Percentiles rank a stretch among this genome's conserved stretches.
Evolutionary conservation across 768 basidiomycete species (phyloP).

Genomic region (Suillus placidus): DNA sequence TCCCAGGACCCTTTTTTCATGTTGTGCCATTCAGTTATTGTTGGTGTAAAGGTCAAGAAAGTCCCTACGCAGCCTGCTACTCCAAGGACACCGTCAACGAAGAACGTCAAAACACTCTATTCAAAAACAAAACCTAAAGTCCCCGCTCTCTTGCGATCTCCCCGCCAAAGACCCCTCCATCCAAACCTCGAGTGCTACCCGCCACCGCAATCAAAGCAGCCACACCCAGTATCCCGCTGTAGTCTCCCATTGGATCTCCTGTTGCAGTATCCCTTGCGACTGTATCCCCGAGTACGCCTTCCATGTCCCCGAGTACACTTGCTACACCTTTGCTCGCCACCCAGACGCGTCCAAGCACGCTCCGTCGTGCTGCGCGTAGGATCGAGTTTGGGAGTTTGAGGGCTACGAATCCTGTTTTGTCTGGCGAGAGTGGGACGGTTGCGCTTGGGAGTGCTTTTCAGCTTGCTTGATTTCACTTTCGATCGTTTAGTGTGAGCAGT

Average conservation of each 20-base stretch:
- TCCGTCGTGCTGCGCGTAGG: slow-evolving; percentile 46
- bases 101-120: slow-evolving; percentile 8
- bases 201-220: slow-evolving; percentile 22
- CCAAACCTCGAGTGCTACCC: slow-evolving; percentile 14
- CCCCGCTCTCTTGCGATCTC: neutral
- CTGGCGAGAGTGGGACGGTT: slow-evolving; percentile 36
- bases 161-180: slow-evolving; percentile 29
- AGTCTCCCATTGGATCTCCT: slow-evolving; percentile 24
- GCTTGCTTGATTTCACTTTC: slow-evolving; percentile 42
- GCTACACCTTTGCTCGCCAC: slow-evolving; percentile 3
- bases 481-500: neutral
- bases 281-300: too few species aligned
- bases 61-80: slow-evolving; percentile 51
- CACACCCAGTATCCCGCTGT: slow-evolving; percentile 28
- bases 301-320: too few species aligned
- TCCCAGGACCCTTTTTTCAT: too few species aligned
- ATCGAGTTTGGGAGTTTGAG: slow-evolving; percentile 68
- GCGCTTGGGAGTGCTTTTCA: slow-evolving; percentile 76
- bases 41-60: slow-evolving; percentile 38
- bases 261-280: too few species aligned
- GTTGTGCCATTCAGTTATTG: slow-evolving; percentile 14
- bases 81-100: slow-evolving; percentile 5
- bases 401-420: slow-evolving; percentile 39
- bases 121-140: neutral
- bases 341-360: slow-evolving; percentile 27